Conservation (phyloP, 768 basidiomycete genomes). For the Collybiopsis luxurians region DNA sequence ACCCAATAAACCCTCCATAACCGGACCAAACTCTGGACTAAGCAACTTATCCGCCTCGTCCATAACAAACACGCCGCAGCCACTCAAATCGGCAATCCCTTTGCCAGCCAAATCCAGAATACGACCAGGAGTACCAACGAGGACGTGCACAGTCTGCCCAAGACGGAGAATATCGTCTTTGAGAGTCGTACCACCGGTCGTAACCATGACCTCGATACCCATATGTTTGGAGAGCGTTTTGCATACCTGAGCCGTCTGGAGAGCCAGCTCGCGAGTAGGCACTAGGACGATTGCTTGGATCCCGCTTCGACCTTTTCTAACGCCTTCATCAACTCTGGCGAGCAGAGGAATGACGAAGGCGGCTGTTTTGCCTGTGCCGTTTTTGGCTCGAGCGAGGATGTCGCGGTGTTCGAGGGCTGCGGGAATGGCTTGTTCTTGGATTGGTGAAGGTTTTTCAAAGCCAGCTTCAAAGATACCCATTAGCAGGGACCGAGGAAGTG, state of each 20-base stretch:
- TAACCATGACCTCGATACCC: slow-evolving; percentile 97
- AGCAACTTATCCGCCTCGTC: slow-evolving; percentile 99
- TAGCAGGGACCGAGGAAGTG: slow-evolving; percentile 87
- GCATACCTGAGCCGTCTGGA: slow-evolving; percentile 98
- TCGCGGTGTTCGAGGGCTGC: slow-evolving; percentile 92
- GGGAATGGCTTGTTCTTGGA: slow-evolving; percentile 99
- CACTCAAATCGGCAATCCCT: slow-evolving; percentile 82
- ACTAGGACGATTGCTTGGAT: slow-evolving; percentile 97
- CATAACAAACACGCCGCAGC: slow-evolving; percentile 98
- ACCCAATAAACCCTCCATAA: slow-evolving; percentile 92
- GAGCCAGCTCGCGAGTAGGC: slow-evolving; percentile 96
- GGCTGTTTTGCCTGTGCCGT: slow-evolving; percentile 97
- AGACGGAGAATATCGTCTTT: slow-evolving; percentile 97
- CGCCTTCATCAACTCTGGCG: slow-evolving; percentile 77
- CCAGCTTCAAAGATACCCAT: slow-evolving; percentile 99
- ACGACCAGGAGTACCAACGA: slow-evolving; percentile 95
- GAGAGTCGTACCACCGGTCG: slow-evolving; percentile 96
- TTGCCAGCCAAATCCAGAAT: slow-evolving; percentile 95
- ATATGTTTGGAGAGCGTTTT: slow-evolving; percentile 97
- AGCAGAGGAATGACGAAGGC: slow-evolving; percentile 98
- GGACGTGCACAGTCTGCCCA: slow-evolving; percentile 87
- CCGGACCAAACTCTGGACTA: slow-evolving; percentile 95
- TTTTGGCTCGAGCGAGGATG: slow-evolving; percentile 93
- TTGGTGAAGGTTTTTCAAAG: slow-evolving; percentile 94
- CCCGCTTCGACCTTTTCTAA: slow-evolving; percentile 39